Evolutionary conservation across 148 eudicot species (phyloP), one percentile per base, ranked within the genome.

Genomic region (Cornus controversa): DNA sequence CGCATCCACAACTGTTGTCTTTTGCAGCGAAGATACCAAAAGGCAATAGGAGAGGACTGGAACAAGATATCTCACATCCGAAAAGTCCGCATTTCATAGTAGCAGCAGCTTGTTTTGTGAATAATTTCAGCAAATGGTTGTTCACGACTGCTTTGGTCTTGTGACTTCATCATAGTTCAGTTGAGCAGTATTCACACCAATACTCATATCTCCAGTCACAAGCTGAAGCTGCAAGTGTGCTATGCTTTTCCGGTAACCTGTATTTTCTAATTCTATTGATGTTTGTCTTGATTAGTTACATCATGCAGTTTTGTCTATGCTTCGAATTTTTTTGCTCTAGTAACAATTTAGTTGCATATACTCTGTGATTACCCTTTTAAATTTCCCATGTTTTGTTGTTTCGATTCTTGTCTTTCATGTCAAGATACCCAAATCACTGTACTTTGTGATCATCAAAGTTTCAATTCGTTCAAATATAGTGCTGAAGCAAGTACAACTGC

Each of bases 41-140:
- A 57, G 69, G 76, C 47, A 22, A 66, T 0, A 63, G 85, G 75
- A 65, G 81, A 82, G 65, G 37, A 78, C 26, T 70, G 85, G 78
- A 60, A 18, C 6, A 67, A 47, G 71, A 75, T 82, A 45, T 78
- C 85, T 28, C 85, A 76, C 72, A 81, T 81, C 74, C 23, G 34
- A 28, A 73, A 75, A 10, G 10, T 75, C 37, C 62, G 66, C 27
- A 68, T 82, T 50, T 72, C 60, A 16, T 71, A 71, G 20, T 24
- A 37, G 4, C 1, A 11, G 18, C 4, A 11, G 7, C 20, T 1
- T 40, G 45, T 40, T 9, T 50, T 7, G 18, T 50, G 57, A 50
- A 40, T 7, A 50, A 50, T 50, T 11, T 40, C 45, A 40, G 4
- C 57, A 50, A 50, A 13, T 50, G 57, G 57, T 50, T 50, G 57